Base-by-base conservation (phyloP, 1,284 basidiomycete genomes). In the Ceratobasidium sp. region DNA sequence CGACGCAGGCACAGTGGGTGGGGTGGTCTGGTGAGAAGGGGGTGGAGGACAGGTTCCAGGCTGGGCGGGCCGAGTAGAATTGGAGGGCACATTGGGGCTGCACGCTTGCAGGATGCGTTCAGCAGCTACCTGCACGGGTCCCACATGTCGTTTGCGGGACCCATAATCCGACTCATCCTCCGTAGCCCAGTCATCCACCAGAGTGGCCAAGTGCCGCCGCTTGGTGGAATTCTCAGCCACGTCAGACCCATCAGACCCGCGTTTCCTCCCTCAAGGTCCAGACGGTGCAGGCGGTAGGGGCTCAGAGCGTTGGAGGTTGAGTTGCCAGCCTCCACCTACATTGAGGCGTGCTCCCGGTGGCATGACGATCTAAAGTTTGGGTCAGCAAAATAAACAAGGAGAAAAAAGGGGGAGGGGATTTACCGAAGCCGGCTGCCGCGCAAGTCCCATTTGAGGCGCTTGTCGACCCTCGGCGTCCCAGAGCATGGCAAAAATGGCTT, bases 241-340 rank as follows among this genome's bases (percentile, higher is more conserved):
- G 19, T 32, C 17, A 3, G 65, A 54, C 44, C 25, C 65, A 25
- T 49, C 44, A 29, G 46, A 19, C 7, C 34, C 32, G n/a, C 51
- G 51, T 37, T 54, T 54, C 37, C 17, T n/a, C 29, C 44, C 46
- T 29, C 46, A 19, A 40, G 64, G 34, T 64, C 61, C n/a, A 32
- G 32, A 5, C 37, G 40, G 43, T n/a, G n/a, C n/a, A n/a, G n/a
- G n/a, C n/a, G n/a, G n/a, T n/a, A n/a, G n/a, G 15, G 25, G 61
- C 15, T 62, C 11, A n/a, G 25, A 46, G 46, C 11, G 25, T 15
- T 17, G 19, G 25, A 29, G 25, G 4, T 25, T 29, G n/a, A 46
- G 65, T 44, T 52, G 65, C 68, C 68, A 70, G 9, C 68, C 54
- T 13, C 68, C 68, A 17, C 68, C 68, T 70, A 70, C 68, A 59